Evolutionary conservation across 495 filamentous ascomycete species (phyloP).

Genomic region (Aspergillus panamensis): DNA sequence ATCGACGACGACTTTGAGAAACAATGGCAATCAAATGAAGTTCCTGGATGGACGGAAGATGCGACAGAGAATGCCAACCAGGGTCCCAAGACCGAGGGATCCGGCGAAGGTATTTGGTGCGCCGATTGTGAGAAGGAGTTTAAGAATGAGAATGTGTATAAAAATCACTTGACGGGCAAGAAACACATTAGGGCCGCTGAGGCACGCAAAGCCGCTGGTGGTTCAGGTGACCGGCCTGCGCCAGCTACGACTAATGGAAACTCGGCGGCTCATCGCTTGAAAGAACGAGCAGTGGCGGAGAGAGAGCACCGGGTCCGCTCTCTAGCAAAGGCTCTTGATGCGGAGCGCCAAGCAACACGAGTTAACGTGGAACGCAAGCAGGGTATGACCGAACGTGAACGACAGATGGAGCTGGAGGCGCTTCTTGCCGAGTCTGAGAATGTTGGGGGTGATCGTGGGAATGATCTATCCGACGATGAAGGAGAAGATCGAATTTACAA

Average conservation of each 20-base stretch:
- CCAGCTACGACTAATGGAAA: slow-evolving; percentile 20
- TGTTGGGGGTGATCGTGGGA: slow-evolving; percentile 44
- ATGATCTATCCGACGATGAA: slow-evolving; percentile 62
- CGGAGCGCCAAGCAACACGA: slow-evolving; percentile 76
- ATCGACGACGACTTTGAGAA: slow-evolving; percentile 82
- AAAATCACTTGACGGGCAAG: slow-evolving; percentile 80
- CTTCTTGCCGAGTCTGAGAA: slow-evolving; percentile 61
- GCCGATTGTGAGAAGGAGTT: slow-evolving; percentile 89
- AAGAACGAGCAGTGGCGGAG: slow-evolving; percentile 87
- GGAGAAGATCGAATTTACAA: slow-evolving; percentile 89
- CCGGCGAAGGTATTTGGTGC: slow-evolving; percentile 77
- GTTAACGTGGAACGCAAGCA: slow-evolving; percentile 92
- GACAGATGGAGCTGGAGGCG: slow-evolving; percentile 87
- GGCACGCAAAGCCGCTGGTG: slow-evolving; percentile 45
- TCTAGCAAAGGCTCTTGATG: slow-evolving; percentile 69
- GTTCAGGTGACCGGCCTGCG: slow-evolving; percentile 24
- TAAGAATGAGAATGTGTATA: slow-evolving; percentile 92
- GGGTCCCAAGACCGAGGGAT: slow-evolving; percentile 52
- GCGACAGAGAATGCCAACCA: slow-evolving; percentile 39
- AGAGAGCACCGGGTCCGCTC: slow-evolving; percentile 79
- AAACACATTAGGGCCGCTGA: slow-evolving; percentile 86
- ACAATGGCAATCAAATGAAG: slow-evolving; percentile 72
- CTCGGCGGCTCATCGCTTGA: slow-evolving; percentile 56
- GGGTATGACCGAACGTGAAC: slow-evolving; percentile 93
- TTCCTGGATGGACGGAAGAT: slow-evolving; percentile 74